Base-by-base conservation (phyloP, 805 yeast genomes). In the Ogataea naganishii region DNA sequence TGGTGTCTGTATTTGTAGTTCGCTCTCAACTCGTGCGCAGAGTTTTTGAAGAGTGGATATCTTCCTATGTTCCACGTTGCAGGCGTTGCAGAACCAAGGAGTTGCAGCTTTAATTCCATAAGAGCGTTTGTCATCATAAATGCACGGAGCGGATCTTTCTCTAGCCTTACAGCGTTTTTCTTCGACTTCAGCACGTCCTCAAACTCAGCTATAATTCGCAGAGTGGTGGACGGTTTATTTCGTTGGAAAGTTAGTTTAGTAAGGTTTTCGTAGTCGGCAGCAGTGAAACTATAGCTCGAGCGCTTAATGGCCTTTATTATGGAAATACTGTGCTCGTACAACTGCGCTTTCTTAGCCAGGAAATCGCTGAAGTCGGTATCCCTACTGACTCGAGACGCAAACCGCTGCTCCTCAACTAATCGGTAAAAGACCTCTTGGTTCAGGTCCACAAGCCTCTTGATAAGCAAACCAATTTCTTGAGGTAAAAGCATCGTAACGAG, bases 251-350 rank as follows among this genome's bases (percentile, higher is more conserved):
- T n/a, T n/a, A n/a, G 41, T 7, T 34, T 30, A 10, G 49, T 35
- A 6, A 50, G 34, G 16, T 40, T 36, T 26, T 49, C 52, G 35
- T 47, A 53, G 28, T 52, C 57, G 4, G 30, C 23, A 6, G 39
- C 31, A 7, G 24, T 23, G 2, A 47, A 33, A 16, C 34, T 24
- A 11, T 27, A 24, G n/a, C n/a, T n/a, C 7, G 15, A 14, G 6
- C 18, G 11, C 9, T 20, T 20, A 11, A 46, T 29, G 15, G 21
- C 25, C 10, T 19, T 25, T 7, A 39, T 19, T 7, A 38, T 31
- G 7, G 22, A 13, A 3, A 22, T 26, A 2, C 36, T 34, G 6
- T 27, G 20, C 18, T 22, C 7, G 28, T 39, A 40, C 9, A 37
- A 25, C 13, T 24, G 16, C 10, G 23, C 20, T 23, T 38, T 38